phyloP scores from a whole-genome alignment of 1,284 basidiomycete genomes.

The Cutaneotrichosporon sp. region DNA sequence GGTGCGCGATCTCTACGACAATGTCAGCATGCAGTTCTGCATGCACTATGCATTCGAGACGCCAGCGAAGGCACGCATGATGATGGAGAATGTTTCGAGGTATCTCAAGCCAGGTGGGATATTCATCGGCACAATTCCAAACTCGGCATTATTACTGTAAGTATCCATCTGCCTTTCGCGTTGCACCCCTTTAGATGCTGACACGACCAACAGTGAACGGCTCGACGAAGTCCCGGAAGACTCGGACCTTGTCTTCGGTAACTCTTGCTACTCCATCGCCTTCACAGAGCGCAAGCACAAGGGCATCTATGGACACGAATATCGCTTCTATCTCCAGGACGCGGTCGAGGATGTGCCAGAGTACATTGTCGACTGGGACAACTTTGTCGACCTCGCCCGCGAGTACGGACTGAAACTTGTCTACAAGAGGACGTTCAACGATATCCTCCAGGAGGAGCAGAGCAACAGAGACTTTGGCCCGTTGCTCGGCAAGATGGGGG shows the following conservation, averaged over 20 bases:
- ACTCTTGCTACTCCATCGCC: slow-evolving; percentile 78
- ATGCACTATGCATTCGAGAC: slow-evolving; percentile 99
- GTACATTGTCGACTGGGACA: slow-evolving; percentile 91
- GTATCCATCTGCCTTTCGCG: slow-evolving; percentile 36
- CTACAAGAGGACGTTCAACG: slow-evolving; percentile 84
- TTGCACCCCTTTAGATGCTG: not conserved
- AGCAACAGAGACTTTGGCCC: slow-evolving; percentile 69
- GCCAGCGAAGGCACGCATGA: slow-evolving; percentile 74
- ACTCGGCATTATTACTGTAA: slow-evolving; percentile 71
- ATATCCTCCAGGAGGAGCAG: slow-evolving; percentile 73
- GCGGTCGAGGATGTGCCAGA: slow-evolving; percentile 97
- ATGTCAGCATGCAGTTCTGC: slow-evolving; percentile 97
- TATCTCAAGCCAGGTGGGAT: slow-evolving; percentile 77
- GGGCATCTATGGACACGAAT: slow-evolving; percentile 80
- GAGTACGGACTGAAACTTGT: slow-evolving; percentile 71
- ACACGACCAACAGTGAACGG: slow-evolving; percentile 53
- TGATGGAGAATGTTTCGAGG: slow-evolving; percentile 85
- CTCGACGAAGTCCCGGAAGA: slow-evolving; percentile 62
- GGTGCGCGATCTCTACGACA: slow-evolving; percentile 63
- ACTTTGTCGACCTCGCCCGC: slow-evolving; percentile 75
- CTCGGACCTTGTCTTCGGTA: slow-evolving; percentile 74
- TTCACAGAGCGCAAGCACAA: slow-evolving; percentile 65
- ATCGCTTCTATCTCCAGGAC: slow-evolving; percentile 88
- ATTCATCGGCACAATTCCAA: slow-evolving; percentile 93
- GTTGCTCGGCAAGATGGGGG: slow-evolving; percentile 79